Evolutionary conservation across 768 basidiomycete genomes (phyloP), one percentile per base, ranked within the genome.

Genomic region (Boletus rex-veris): DNA sequence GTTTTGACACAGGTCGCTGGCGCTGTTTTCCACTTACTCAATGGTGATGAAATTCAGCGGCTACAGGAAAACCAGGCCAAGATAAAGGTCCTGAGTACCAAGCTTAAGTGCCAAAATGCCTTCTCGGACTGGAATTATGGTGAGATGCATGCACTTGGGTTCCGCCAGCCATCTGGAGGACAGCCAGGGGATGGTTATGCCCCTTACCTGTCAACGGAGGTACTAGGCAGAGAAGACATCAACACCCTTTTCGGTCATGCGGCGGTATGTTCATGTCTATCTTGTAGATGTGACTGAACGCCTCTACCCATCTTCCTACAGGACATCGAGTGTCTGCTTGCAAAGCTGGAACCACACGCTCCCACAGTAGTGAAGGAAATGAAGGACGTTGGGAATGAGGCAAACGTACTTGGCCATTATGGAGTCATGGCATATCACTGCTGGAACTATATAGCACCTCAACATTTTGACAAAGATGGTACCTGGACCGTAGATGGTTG

Each of bases 271-370:
- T 24, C 31, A 7, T 31, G 5, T 31, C 7, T 39, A 5, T 31
- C 31, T 31, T 31, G 31, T 9, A 31, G 31, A 7, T 7, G 5
- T 3, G 5, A 31, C 31, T 9, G 31, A 31, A 31, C 11, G 3
- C 31, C 1, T 7, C 11, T 7, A 31, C 11, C 24, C 24, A 31
- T 31, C 5, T 31, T 31, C 8, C 3, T 8, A 18, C 12, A 58
- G 53, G 50, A 52, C 18, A 52, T 55, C 0, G 45, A 58, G 11
- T 48, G 37, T 1, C 1, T 58, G 0, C 50, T 58, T 5, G n/a
- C 42, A 8, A 36, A 7, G 4, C 10, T 58, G 0, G n/a, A 55
- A n/a, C 42, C 31, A 1, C 28, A 51, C 28, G 41, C 50, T 19
- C 31, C 41, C 0, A 3, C 2, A 1, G 42, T 52, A 0, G 42